phyloP scores from a whole-genome alignment of 805 yeast genomes.

The Saccharomycopsis selenospora region DNA sequence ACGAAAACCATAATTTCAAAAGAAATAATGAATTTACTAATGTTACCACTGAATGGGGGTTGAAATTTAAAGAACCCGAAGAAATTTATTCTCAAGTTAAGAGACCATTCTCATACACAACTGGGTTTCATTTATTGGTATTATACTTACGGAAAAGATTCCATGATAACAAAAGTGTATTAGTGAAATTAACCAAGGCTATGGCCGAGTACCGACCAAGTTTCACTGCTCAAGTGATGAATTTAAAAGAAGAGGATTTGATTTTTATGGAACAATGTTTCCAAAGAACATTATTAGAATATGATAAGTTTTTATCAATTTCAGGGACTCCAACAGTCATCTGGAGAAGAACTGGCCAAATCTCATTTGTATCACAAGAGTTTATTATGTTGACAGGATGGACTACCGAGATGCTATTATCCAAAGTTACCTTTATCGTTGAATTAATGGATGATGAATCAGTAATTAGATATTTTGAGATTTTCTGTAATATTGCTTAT shows the following conservation, averaged over 20 bases:
- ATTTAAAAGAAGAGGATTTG: conserved; percentile 82
- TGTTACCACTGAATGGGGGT: conserved; percentile 28
- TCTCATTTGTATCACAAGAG: conserved; percentile 92
- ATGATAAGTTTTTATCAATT: conserved; percentile 73
- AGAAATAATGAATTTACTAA: conserved; percentile 4
- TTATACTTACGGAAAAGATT: conserved; percentile 68
- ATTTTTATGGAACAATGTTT: conserved; percentile 95
- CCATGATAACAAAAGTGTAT: conserved; percentile 42
- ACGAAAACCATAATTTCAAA: conserved; percentile 11
- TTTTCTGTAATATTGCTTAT: conserved; percentile 78
- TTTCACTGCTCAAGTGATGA: conserved; percentile 85
- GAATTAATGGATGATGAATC: conserved; percentile 84
- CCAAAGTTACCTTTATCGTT: conserved; percentile 60
- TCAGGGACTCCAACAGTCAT: conserved; percentile 93
- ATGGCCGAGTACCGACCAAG: conserved; percentile 90
- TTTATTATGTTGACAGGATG: conserved; percentile 89
- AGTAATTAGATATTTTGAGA: conserved; percentile 79
- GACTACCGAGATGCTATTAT: conserved; percentile 62
- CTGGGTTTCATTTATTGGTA: conserved; percentile 79
- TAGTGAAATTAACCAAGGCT: conserved; percentile 76
- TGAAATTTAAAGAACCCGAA: conserved; percentile 54
- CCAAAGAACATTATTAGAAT: conserved; percentile 84
- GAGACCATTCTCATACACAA: conserved; percentile 80
- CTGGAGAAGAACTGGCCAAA: conserved; percentile 94
- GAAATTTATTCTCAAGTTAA: conserved; percentile 72